Conservation (phyloP, 805 yeast genomes). For the Naumovozyma castellii region DNA sequence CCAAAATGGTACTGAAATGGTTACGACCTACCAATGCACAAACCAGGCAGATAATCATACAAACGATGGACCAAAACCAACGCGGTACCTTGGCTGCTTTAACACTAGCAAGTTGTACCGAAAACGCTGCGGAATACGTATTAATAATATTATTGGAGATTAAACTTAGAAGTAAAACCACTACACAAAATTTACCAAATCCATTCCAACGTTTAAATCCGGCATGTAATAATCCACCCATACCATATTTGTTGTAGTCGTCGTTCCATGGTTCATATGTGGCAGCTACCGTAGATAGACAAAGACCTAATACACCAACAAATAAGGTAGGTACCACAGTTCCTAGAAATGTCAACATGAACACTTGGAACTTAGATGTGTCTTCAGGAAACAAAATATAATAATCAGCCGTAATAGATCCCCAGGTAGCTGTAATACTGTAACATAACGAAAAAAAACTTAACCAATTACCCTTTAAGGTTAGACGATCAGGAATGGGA, state of each 20-base stretch:
- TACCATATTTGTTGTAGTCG: constrained; percentile 49
- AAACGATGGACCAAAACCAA: constrained; percentile 61
- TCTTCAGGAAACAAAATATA: constrained; percentile 71
- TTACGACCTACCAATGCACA: constrained; percentile 69
- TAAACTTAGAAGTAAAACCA: constrained; percentile 60
- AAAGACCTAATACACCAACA: constrained; percentile 64
- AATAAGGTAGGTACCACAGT: constrained; percentile 63
- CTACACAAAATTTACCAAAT: constrained; percentile 66
- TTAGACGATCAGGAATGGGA: constrained; percentile 21
- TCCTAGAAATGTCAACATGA: constrained; percentile 54
- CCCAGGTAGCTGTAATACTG: constrained; percentile 83
- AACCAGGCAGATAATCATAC: constrained; percentile 55
- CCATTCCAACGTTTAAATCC: constrained; percentile 66
- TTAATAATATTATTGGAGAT: constrained; percentile 76
- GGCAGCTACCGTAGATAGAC: constrained; percentile 60
- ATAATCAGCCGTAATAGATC: constrained; percentile 77
- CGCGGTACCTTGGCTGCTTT: constrained; percentile 58
- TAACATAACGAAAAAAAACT: constrained; percentile 65
- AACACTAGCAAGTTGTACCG: constrained; percentile 55
- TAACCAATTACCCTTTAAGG: constrained; percentile 58
- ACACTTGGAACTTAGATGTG: constrained; percentile 46
- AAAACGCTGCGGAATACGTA: constrained; percentile 72
- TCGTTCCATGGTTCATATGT: constrained; percentile 46
- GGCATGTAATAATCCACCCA: constrained; percentile 64
- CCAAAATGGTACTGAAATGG: constrained; percentile 60